Base-by-base conservation (phyloP, 768 basidiomycete genomes). In the Mycena floridula region DNA sequence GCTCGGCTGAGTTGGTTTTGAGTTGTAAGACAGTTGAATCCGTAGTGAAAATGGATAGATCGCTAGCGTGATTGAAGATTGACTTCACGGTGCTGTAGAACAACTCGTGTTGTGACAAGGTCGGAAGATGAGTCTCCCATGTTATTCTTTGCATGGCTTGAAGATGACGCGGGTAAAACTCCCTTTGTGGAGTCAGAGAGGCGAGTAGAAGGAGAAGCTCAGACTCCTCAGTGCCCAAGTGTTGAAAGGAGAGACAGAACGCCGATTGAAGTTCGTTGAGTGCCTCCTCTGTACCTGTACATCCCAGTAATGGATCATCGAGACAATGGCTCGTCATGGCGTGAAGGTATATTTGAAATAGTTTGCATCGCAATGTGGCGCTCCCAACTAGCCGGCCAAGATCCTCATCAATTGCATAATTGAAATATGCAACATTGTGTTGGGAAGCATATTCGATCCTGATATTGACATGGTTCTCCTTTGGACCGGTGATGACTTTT, bases 251-350 rank as follows among this genome's bases (percentile, higher is more conserved):
- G 25, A 48, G 56, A 27, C 57, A 66, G 7, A 57, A 47, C 5
- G 69, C 65, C 0, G 69, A 70, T 9, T 47, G 47, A 21, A 77
- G 54, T 36, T 66, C 53, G 39, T 58, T 50, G 16, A 76, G 50
- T 1, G 74, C 73, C 37, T 74, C 64, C 30, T 72, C 65, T 1
- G 66, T 65, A 3, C 76, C 76, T 0, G 68, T 69, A 7, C 66
- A 65, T 15, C 52, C 50, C 1, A 67, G 72, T 16, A 77, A 57
- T 3, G 71, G 69, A 54, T 77, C 75, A 9, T 61, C 58, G 13
- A 68, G 53, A 37, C 63, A 63, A 36, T 67, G 62, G 22, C 67
- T 67, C 2, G 66, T 74, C 3, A 73, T 45, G 15, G 70, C 68
- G 36, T 78, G 76, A 13, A 78, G 58, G 41, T 72, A 71, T 2